Conservation (phyloP, 164 flowering plant genomes). For the Umbellularia californica region DNA sequence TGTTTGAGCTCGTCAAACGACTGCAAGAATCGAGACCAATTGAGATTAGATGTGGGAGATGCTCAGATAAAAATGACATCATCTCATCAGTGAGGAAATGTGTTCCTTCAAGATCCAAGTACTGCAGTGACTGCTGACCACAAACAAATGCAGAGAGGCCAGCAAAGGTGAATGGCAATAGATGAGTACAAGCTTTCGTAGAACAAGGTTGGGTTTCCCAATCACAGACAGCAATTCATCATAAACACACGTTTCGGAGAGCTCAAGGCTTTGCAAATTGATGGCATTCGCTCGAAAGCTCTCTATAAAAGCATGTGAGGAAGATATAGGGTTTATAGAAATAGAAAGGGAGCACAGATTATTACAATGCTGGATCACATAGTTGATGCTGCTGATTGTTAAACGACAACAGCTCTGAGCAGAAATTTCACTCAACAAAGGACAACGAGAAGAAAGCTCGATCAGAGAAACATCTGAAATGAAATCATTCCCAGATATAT, state of each 20-base stretch:
- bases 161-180: constrained; percentile 26
- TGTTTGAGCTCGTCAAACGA: constrained; percentile 25
- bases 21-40: constrained; percentile 36
- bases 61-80: constrained; percentile 26
- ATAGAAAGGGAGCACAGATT: constrained; percentile 32
- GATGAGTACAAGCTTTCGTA: constrained; percentile 30
- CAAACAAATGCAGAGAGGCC: constrained; percentile 34
- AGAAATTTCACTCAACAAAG: constrained; percentile 26
- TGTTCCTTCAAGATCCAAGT: constrained; percentile 28
- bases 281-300: constrained; percentile 10
- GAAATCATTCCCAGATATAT: constrained; percentile 47
- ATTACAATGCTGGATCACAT: constrained; percentile 12
- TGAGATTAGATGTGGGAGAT: constrained; percentile 21
- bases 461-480: constrained; percentile 41
- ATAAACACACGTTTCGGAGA: constrained; percentile 31
- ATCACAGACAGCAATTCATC: constrained; percentile 38
- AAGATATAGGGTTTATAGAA: constrained; percentile 8
- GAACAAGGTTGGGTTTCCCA: constrained; percentile 31
- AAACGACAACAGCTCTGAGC: constrained; percentile 36
- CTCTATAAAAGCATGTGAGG: background rate
- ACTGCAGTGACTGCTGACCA: constrained; percentile 15
- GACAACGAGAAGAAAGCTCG: constrained; percentile 29
- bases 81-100: constrained; percentile 35
- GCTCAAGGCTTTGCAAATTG: constrained; percentile 26
- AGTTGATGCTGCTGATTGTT: constrained; percentile 28